Base-by-base conservation (phyloP, 768 basidiomycete species). In the Agaricus blazei region DNA sequence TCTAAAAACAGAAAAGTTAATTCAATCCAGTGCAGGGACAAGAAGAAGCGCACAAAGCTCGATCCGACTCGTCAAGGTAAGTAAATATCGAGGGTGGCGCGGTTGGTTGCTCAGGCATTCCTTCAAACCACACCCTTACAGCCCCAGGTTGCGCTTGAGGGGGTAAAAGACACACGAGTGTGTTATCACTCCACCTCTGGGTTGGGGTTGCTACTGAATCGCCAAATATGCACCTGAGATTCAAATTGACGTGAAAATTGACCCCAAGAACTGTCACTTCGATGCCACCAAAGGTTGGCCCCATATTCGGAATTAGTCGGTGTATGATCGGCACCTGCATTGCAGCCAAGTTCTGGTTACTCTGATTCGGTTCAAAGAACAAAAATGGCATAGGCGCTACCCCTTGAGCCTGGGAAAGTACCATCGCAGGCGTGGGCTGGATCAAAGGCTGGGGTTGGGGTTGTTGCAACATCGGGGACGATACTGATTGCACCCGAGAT, bases 261-360 rank as follows among this genome's bases (percentile, higher is more conserved):
- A 88, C 84, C 8, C 97, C 97, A 6, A 97, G 80, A 15, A 99
- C 74, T 1, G 96, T 98, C 34, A 99, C 88, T 70, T 97, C 93
- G 60, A 92, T 93, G 1, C 96, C 96, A 31, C 95, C 95, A 57
- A 87, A 83, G 23, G 90, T 93, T 9, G 93, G 93, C 11, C 94
- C 92, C 57, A 80, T 77, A 52, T 84, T 82, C 1, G 92, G 92
- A 60, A 94, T 92, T 40, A 94, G 80, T 5, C 90, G 84, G 63
- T 92, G 90, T 54, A 94, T 93, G 45, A 78, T 87, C 11, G 91
- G 90, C 38, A 80, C 70, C 51, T 80, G 82, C 57, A 79, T 43
- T 11, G 40, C 65, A 57, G 79, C 74, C 56, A 76, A 56, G 36
- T 75, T 62, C 58, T 80, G 72, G 19, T 79, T 71, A 23, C 76